phyloP scores from a whole-genome alignment of 2,329 filamentous ascomycete species.

The Talaromyces sp. region DNA sequence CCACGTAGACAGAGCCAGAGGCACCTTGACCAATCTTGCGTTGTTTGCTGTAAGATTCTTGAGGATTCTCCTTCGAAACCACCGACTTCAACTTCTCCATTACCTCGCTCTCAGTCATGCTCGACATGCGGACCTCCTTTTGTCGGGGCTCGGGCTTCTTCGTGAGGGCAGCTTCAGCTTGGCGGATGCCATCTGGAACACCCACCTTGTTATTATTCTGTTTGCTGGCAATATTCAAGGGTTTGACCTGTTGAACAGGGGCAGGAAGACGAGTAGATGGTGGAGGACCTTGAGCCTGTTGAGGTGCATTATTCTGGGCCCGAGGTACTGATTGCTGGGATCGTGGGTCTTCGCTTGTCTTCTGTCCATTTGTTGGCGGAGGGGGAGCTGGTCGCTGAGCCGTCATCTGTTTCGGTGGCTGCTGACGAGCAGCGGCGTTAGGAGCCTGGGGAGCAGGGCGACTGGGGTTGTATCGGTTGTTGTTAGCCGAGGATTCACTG shows the following conservation, averaged over 20 bases:
- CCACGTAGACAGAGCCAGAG: slow-evolving; percentile 95
- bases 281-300: slow-evolving; percentile 39
- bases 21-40: slow-evolving; percentile 99
- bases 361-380: slow-evolving; percentile 45
- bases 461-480: slow-evolving; percentile 71
- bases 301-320: slow-evolving; percentile 38
- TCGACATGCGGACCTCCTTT: slow-evolving; percentile 96
- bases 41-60: slow-evolving; percentile 95
- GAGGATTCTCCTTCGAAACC: slow-evolving; percentile 91
- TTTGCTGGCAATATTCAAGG: slow-evolving; percentile 70
- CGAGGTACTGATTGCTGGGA: slow-evolving; percentile 37
- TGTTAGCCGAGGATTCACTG: slow-evolving; percentile 31
- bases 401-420: slow-evolving; percentile 51
- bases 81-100: slow-evolving; percentile 94
- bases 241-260: slow-evolving; percentile 60
- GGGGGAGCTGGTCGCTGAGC: slow-evolving; percentile 81
- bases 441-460: slow-evolving; percentile 80
- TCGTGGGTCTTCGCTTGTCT: slow-evolving; percentile 23
- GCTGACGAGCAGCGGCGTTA: slow-evolving; percentile 36
- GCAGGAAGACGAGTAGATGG: slow-evolving; percentile 53
- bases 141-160: slow-evolving; percentile 71
- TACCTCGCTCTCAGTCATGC: slow-evolving; percentile 93
- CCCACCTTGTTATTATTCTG: slow-evolving; percentile 42
- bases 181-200: slow-evolving; percentile 66
- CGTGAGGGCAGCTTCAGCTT: slow-evolving; percentile 81